Evolutionary conservation across 1,284 basidiomycete genomes (phyloP).

Genomic region (Rhodotorula sp.): DNA sequence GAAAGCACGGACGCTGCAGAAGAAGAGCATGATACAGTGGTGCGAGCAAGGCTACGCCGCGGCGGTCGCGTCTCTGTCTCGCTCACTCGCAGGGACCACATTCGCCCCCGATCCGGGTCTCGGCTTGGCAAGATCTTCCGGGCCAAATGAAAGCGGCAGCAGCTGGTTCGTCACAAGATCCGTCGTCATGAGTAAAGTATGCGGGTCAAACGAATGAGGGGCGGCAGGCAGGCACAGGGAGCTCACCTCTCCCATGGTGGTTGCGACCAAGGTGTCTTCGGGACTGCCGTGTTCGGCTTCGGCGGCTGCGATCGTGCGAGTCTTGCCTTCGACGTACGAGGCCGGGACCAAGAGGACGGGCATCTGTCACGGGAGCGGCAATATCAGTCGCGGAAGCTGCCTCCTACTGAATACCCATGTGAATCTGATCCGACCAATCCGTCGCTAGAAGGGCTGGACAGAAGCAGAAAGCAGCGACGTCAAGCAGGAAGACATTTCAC

Average conservation of each 20-base stretch:
- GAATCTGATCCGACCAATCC: no score
- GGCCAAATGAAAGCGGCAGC: conserved; percentile 33
- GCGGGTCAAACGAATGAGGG: neutral
- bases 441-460: no score
- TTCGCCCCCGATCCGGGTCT: neutral
- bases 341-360: conserved; percentile 33
- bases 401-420: no score
- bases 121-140: conserved; percentile 27
- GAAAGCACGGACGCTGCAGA: no score
- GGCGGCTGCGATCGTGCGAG: neutral
- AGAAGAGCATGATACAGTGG: no score
- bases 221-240: no score
- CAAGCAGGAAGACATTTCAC: neutral
- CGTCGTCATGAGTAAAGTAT: neutral
- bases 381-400: no score
- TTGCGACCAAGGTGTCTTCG: conserved; percentile 17
- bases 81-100: neutral
- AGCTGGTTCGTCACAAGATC: conserved; percentile 7
- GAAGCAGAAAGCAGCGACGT: no score
- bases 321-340: conserved; percentile 19
- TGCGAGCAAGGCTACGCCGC: neutral
- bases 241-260: conserved; percentile 32
- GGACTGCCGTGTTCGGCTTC: conserved; percentile 18
- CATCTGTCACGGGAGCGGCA: conserved; percentile 12
- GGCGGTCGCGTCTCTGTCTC: conserved; percentile 1